A percentile compares a stretch with the other conserved stretches of the same genome.
phyloP scores from a whole-genome alignment of 2,329 filamentous ascomycete genomes.

The Nemania abortiva region DNA sequence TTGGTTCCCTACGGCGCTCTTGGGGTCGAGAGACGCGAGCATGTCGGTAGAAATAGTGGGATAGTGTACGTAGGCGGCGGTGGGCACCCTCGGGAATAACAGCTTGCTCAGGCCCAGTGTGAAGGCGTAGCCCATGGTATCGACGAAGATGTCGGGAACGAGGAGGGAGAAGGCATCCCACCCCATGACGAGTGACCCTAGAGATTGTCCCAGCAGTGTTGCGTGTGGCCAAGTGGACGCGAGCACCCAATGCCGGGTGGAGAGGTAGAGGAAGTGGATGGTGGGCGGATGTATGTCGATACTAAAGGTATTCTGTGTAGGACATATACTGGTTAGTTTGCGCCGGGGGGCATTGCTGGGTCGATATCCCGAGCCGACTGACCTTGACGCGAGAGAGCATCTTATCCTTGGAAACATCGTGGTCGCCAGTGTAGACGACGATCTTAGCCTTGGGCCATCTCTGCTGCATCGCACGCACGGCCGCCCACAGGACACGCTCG shows the following conservation, averaged over 20 bases:
- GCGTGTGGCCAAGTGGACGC: constrained; percentile 90
- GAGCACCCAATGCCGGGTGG: constrained; percentile 86
- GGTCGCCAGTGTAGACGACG: constrained; percentile 94
- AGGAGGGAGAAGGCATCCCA: constrained; percentile 94
- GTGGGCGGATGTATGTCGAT: constrained; percentile 87
- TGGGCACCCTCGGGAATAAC: constrained; percentile 84
- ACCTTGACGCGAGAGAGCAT: constrained; percentile 85
- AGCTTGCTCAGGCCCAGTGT: constrained; percentile 84
- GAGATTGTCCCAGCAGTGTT: constrained; percentile 91
- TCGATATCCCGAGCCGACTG: constrained; percentile 40
- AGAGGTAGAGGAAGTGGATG: constrained; percentile 89
- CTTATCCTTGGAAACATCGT: constrained; percentile 82
- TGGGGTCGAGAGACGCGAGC: constrained; percentile 82
- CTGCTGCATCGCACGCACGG: constrained; percentile 89
- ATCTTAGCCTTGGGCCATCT: constrained; percentile 90
- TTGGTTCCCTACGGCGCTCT: constrained; percentile 67
- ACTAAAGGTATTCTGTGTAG: constrained; percentile 83
- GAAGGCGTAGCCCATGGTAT: constrained; percentile 99
- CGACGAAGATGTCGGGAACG: constrained; percentile 92
- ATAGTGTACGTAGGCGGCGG: constrained; percentile 95
- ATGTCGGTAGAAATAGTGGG: constrained; percentile 99
- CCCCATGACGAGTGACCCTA: constrained; percentile 87
- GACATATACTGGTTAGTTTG: constrained; percentile 30
- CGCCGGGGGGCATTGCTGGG: background rate
- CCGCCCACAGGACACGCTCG: constrained; percentile 95